Evolutionary conservation across 208 protist genomes (phyloP).

Genomic region (Plasmodiophora brassicae): DNA sequence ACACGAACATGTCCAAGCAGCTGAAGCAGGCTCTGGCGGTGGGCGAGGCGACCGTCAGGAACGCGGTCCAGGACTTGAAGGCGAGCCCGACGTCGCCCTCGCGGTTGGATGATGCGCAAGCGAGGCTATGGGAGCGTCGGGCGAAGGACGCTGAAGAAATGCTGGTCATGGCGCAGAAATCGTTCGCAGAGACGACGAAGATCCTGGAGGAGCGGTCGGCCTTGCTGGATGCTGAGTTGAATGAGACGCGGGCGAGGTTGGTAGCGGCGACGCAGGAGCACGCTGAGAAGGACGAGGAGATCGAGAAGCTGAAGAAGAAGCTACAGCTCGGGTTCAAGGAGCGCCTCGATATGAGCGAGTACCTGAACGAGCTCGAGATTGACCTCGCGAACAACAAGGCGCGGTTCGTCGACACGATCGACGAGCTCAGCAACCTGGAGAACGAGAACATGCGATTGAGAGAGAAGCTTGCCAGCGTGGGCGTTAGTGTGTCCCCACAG

Average conservation of each 20-base stretch:
- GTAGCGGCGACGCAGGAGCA: not conserved
- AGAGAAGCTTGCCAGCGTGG: not conserved
- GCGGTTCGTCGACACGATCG: not conserved
- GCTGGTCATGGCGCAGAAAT: not conserved
- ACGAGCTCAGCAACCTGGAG: constrained; percentile 15
- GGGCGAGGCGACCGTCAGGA: not conserved
- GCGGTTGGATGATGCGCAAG: not conserved
- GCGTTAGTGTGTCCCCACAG: not conserved
- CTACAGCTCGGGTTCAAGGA: not conserved
- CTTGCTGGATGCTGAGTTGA: not conserved
- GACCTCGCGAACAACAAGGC: constrained; percentile 15
- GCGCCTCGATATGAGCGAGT: not conserved
- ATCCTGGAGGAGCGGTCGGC: constrained; percentile 10
- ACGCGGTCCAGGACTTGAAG: not conserved
- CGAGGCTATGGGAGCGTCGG: constrained; percentile 12
- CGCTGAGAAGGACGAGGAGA: not conserved
- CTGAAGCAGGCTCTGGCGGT: not conserved
- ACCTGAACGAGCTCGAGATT: constrained; percentile 9
- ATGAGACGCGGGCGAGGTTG: not conserved
- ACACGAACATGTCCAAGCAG: not conserved
- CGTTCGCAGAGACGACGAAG: constrained; percentile 24
- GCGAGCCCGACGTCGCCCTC: not conserved
- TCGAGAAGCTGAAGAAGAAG: constrained; percentile 2
- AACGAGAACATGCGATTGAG: constrained; percentile 6
- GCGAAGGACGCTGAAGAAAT: constrained; percentile 23